Evolutionary conservation across 2,329 filamentous ascomycete genomes (phyloP).

Genomic region (Amylocarpus encephaloides): DNA sequence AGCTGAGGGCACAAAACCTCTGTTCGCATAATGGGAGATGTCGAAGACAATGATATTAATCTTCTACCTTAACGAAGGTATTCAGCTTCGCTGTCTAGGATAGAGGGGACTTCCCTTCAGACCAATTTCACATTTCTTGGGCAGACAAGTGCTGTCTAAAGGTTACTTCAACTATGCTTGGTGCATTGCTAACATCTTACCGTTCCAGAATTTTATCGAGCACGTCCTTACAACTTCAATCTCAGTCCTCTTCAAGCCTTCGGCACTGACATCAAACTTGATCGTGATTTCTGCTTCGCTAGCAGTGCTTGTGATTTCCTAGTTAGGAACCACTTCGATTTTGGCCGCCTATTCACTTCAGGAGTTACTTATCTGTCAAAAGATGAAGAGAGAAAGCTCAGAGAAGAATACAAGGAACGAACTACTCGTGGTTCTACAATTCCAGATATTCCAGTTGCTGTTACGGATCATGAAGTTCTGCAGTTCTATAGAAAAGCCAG

Average conservation of each 20-base stretch:
- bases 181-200: constrained; percentile 6
- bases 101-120: no score
- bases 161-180: no score
- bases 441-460: constrained; percentile 22
- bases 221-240: constrained; percentile 60
- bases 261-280: constrained; percentile 44
- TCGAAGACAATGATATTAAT: not conserved
- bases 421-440: constrained; percentile 23
- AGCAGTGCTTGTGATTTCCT: constrained; percentile 53
- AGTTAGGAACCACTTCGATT: constrained; percentile 49
- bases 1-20: not conserved
- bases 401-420: constrained; percentile 30
- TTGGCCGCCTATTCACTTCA: constrained; percentile 47
- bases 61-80: no score
- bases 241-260: constrained; percentile 48
- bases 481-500: constrained; percentile 24
- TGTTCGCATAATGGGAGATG: not conserved
- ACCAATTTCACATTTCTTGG: no score
- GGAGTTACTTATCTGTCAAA: constrained; percentile 59
- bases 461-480: constrained; percentile 18
- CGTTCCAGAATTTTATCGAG: constrained; percentile 43
- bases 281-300: constrained; percentile 47
- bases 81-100: no score
- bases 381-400: constrained; percentile 45
- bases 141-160: no score